Conservation (phyloP, 2,329 filamentous ascomycete genomes). For the Cadophora sp. region DNA sequence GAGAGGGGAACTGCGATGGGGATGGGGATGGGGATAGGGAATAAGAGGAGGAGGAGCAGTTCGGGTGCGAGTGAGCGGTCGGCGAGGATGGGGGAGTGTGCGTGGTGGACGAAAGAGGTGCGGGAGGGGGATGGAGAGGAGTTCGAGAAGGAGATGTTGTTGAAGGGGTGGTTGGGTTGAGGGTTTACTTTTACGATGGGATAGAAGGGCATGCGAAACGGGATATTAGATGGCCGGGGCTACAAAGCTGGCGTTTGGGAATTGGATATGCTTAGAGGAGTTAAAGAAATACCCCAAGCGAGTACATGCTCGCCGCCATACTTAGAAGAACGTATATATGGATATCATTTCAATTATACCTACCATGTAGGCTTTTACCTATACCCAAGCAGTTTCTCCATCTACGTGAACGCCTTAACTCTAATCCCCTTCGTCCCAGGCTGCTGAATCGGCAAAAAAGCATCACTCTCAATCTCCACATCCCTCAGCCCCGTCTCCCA, state of each 20-base stretch:
- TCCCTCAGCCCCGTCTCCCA: conserved; percentile 40
- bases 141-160: conserved; percentile 4
- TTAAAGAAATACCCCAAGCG: background rate
- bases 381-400: background rate
- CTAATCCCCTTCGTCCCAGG: conserved; percentile 26
- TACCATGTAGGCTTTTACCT: background rate
- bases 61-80: conserved; percentile 14
- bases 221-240: conserved; percentile 5
- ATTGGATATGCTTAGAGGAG: background rate
- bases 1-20: background rate
- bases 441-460: conserved; percentile 24
- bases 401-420: conserved; percentile 19
- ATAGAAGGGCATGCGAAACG: background rate
- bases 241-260: conserved; percentile 12
- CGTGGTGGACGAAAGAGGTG: conserved; percentile 22
- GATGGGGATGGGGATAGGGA: too few species aligned
- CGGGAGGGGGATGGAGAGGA: background rate
- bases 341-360: background rate
- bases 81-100: conserved; percentile 19
- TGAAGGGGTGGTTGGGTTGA: background rate
- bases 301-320: background rate
- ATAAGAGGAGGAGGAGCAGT: conserved; percentile 9
- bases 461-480: conserved; percentile 35
- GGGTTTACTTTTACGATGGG: background rate
- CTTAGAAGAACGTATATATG: background rate